Conservation (phyloP, 371 early-diverging fungal genomes). For the Mucor racemosus region DNA sequence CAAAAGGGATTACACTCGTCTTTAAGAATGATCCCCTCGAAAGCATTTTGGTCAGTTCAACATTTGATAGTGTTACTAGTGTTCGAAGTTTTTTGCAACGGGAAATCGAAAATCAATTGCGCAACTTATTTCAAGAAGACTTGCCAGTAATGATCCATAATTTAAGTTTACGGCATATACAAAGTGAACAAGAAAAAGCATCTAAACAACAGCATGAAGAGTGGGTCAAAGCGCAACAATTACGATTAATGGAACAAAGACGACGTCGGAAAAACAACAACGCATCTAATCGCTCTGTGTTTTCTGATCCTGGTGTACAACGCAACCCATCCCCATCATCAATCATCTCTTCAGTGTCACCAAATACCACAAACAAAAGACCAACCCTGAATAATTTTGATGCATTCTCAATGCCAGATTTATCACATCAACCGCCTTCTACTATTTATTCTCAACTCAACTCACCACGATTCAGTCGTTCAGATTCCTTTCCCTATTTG, state of each 20-base stretch:
- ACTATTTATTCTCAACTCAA: background rate
- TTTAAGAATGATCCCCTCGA: conserved; percentile 98
- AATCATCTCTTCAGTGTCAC: background rate
- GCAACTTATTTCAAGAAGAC: conserved; percentile 91
- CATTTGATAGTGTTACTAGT: conserved; percentile 90
- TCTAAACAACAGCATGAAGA: conserved; percentile 20
- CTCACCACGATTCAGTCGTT: conserved; percentile 1
- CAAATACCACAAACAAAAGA: background rate
- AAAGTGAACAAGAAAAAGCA: conserved; percentile 28
- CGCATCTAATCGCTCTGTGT: conserved; percentile 13
- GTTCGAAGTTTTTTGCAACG: conserved; percentile 87
- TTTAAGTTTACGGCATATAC: conserved; percentile 58
- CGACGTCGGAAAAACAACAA: background rate
- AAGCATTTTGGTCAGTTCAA: conserved; percentile 88
- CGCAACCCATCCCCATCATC: background rate
- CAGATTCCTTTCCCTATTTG: background rate
- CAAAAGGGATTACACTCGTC: conserved; percentile 91
- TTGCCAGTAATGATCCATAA: conserved; percentile 93
- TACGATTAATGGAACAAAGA: conserved; percentile 4
- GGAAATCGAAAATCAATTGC: conserved; percentile 90
- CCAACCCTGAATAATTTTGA: conserved; percentile 11
- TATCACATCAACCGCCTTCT: conserved; percentile 1
- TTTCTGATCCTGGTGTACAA: conserved; percentile 25
- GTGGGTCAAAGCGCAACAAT: conserved; percentile 18
- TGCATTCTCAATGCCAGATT: conserved; percentile 26